Percentiles rank a stretch among this genome's conserved stretches.
Conservation (phyloP, 768 basidiomycete species). For the Leccinum variicolor region DNA sequence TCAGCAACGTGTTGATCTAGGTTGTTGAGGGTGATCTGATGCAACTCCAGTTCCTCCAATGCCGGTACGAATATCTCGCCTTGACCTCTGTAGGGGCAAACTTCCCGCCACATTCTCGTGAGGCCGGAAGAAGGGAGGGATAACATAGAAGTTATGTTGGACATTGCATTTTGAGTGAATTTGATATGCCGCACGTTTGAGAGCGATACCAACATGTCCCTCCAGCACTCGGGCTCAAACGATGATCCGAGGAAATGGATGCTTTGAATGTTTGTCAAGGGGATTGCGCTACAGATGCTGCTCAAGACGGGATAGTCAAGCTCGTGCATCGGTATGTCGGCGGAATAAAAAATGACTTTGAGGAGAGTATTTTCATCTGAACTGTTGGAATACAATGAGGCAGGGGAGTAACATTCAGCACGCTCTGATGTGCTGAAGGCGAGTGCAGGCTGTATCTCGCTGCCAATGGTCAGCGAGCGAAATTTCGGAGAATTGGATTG, state of each 20-base stretch:
- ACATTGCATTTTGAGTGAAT: not conserved
- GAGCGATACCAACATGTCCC: not conserved
- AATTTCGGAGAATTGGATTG: not conserved
- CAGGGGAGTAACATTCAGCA: too few species aligned
- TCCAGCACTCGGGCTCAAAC: not conserved
- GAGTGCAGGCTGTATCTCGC: too few species aligned
- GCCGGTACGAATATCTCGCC: too few species aligned
- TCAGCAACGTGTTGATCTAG: too few species aligned
- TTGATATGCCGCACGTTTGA: not conserved
- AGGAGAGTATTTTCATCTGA: not conserved
- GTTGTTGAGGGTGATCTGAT: too few species aligned
- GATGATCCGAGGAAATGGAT: not conserved
- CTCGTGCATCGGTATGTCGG: too few species aligned
- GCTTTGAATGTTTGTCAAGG: not conserved
- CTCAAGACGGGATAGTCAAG: not conserved
- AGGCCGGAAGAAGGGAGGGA: not conserved
- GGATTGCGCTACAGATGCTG: not conserved
- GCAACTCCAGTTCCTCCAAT: too few species aligned
- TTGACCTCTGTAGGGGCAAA: not conserved
- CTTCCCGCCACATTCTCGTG: not conserved
- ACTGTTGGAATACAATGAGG: not conserved
- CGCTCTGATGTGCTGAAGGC: too few species aligned
- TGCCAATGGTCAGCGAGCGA: not conserved
- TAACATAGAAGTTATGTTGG: not conserved
- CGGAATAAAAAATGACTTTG: not conserved